These are phyloP conservation scores for Gossypium arboreum DNA, from an alignment of 345 rosid species.

Conservation along the genomic window DNA sequence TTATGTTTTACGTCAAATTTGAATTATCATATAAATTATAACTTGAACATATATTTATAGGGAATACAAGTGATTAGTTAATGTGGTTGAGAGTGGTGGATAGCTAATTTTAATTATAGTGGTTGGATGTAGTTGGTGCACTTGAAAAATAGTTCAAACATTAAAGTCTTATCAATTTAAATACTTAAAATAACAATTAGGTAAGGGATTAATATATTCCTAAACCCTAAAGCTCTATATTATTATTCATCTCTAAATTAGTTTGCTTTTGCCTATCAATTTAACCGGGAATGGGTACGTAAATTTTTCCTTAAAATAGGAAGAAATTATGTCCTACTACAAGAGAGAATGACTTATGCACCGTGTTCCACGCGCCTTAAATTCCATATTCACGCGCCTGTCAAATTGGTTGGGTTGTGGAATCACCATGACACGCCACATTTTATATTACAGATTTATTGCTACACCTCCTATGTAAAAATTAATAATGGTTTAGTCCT, in stretches of 20 bases:
- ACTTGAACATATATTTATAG: no score
- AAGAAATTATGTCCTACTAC: no score
- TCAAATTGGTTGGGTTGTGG: not conserved
- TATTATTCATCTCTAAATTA: no score
- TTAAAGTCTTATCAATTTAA: not conserved
- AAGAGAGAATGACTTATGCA: not conserved
- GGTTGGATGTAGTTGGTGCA: not conserved
- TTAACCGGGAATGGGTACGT: no score
- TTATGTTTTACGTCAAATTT: no score
- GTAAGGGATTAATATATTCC: no score
- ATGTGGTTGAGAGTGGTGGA: not conserved
- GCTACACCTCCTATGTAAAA: not conserved
- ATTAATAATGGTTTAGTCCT: not conserved
- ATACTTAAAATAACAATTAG: no score
- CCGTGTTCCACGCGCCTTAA: conserved; percentile 1
- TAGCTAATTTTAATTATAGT: not conserved
- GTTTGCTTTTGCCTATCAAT: no score
- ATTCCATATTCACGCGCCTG: not conserved
- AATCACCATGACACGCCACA: conserved; percentile 2
- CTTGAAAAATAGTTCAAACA: not conserved
- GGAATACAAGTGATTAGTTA: not conserved
- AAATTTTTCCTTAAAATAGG: no score
- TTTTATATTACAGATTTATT: not conserved
- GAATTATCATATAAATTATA: no score
- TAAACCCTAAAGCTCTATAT: no score